These are phyloP conservation scores for Phytophthora constricta DNA, from an alignment of 352 stramenopile genomes.

Conservation along the genomic window DNA sequence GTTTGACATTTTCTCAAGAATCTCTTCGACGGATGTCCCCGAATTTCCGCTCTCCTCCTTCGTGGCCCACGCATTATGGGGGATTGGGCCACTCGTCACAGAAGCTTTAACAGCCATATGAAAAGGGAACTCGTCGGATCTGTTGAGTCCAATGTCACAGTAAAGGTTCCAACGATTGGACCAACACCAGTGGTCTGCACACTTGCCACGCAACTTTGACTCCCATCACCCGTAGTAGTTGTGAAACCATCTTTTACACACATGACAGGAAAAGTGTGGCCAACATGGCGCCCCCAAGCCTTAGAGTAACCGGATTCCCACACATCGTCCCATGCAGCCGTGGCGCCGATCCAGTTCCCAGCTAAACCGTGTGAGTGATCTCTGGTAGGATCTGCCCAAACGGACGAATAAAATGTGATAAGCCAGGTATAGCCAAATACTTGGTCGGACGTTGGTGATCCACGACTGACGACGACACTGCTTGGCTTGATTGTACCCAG, in stretches of 20 bases:
- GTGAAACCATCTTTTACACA: slow-evolving; percentile 71
- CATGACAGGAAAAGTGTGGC: slow-evolving; percentile 70
- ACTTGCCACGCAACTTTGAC: slow-evolving; percentile 40
- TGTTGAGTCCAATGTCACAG: slow-evolving; percentile 88
- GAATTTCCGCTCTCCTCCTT: slow-evolving; percentile 88
- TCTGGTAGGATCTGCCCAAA: slow-evolving; percentile 91
- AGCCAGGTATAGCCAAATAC: slow-evolving; percentile 90
- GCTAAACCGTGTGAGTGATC: slow-evolving; percentile 81
- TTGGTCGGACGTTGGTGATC: slow-evolving; percentile 56
- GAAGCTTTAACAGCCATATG: slow-evolving; percentile 76
- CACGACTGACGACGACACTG: slow-evolving; percentile 83
- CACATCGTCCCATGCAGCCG: slow-evolving; percentile 84
- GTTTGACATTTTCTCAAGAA: slow-evolving; percentile 94
- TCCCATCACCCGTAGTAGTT: slow-evolving; percentile 60
- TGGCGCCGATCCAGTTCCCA: slow-evolving; percentile 93
- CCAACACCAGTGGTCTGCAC: slow-evolving; percentile 54
- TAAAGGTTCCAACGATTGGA: slow-evolving; percentile 93
- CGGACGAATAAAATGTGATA: slow-evolving; percentile 94
- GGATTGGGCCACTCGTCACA: slow-evolving; percentile 85
- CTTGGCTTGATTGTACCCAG: slow-evolving; percentile 93
- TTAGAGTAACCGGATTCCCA: slow-evolving; percentile 96
- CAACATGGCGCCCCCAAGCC: slow-evolving; percentile 96
- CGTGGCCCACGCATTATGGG: slow-evolving; percentile 93
- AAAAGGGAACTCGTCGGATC: slow-evolving; percentile 18
- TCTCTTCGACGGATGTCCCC: slow-evolving; percentile 95